These are phyloP conservation scores for Lyophyllum atratum DNA, from an alignment of 768 basidiomycete genomes.

Conservation along the genomic window DNA sequence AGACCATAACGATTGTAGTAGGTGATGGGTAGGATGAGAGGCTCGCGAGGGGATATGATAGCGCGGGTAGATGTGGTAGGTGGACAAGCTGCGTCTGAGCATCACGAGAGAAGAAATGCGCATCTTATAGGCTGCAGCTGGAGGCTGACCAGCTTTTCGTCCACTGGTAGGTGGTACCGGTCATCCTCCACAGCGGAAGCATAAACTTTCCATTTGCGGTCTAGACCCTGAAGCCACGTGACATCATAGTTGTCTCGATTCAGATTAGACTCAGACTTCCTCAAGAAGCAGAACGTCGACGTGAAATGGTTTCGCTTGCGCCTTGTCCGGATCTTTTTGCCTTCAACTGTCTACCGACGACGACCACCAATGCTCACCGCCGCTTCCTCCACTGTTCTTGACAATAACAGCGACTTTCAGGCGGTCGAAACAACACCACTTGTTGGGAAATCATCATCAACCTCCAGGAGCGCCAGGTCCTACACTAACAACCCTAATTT, in stretches of 20 bases:
- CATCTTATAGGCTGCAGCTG: neutral
- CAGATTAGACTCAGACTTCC: no score
- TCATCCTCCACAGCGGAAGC: no score
- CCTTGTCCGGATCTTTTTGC: neutral
- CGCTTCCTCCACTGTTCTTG: neutral
- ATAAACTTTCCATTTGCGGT: no score
- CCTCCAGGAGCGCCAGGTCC: slow-evolving; percentile 10
- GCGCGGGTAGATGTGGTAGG: neutral
- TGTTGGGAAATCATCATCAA: neutral
- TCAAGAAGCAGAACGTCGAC: neutral
- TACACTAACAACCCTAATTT: slow-evolving; percentile 3
- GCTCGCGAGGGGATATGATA: neutral
- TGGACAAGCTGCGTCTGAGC: neutral
- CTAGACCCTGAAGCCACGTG: neutral
- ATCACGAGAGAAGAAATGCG: neutral
- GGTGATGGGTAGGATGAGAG: neutral
- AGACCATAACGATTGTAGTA: neutral
- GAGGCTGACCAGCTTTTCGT: neutral
- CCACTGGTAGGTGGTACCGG: no score
- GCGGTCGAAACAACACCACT: slow-evolving; percentile 16
- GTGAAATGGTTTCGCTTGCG: neutral
- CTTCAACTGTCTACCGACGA: neutral
- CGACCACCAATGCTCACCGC: neutral
- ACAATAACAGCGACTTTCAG: neutral
- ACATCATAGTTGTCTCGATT: no score